A percentile compares a stretch with the other conserved stretches of the same genome.
Conservation (phyloP, 192 early-diverging fungal genomes). For the Chytriomyces sp. region DNA sequence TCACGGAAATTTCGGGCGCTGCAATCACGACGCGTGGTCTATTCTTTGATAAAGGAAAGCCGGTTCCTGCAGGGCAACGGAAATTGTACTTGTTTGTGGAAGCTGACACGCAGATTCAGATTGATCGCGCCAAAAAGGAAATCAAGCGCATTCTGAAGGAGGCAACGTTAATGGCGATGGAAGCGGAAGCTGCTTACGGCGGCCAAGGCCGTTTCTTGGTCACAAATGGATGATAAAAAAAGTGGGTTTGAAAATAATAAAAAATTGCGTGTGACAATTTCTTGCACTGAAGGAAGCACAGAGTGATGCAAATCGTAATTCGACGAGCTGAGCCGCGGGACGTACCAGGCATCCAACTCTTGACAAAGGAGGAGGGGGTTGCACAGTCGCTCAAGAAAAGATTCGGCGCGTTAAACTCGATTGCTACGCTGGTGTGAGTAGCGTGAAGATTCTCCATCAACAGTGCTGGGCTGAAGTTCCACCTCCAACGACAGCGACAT, state of each 20-base stretch:
- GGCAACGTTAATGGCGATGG: slow-evolving; percentile 69
- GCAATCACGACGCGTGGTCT: slow-evolving; percentile 95
- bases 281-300: no score
- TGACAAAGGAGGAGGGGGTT: slow-evolving; percentile 35
- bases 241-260: background rate
- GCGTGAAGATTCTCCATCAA: background rate
- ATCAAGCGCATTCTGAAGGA: slow-evolving; percentile 91
- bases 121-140: slow-evolving; percentile 92
- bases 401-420: slow-evolving; percentile 45
- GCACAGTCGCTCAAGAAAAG: slow-evolving; percentile 39
- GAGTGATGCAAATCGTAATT: slow-evolving; percentile 27
- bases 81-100: slow-evolving; percentile 97
- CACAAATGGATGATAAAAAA: slow-evolving; percentile 22
- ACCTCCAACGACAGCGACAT: slow-evolving; percentile 33
- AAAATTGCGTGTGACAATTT: background rate
- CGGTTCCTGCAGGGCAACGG: slow-evolving; percentile 76
- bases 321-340: slow-evolving; percentile 48
- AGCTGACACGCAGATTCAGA: slow-evolving; percentile 84
- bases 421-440: slow-evolving; percentile 46
- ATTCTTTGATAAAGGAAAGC: slow-evolving; percentile 86
- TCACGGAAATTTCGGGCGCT: slow-evolving; percentile 90
- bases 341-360: slow-evolving; percentile 38
- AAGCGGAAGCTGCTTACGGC: slow-evolving; percentile 41
- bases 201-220: slow-evolving; percentile 28
- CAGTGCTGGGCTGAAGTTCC: background rate